Conservation (phyloP, 345 rosid genomes). For the Microthlaspi erraticum region DNA sequence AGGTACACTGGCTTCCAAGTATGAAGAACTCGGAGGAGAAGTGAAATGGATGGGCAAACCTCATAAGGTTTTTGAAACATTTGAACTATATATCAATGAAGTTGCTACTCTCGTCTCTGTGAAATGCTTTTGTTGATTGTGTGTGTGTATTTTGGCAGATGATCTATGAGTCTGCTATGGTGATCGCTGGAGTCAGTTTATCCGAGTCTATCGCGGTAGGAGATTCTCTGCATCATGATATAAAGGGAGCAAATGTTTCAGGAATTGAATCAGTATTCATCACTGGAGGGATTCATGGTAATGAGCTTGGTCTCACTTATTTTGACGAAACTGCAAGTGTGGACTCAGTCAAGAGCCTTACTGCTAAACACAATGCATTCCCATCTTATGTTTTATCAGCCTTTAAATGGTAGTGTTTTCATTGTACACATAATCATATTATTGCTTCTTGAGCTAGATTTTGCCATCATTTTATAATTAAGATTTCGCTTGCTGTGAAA, state of each 20-base stretch:
- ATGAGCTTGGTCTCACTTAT: constrained; percentile 70
- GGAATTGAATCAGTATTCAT: constrained; percentile 75
- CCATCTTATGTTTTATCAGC: constrained; percentile 77
- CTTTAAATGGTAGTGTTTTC: constrained; percentile 60
- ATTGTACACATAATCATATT: constrained; percentile 10
- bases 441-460: constrained; percentile 15
- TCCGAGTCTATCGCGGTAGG: constrained; percentile 76
- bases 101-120: constrained; percentile 7
- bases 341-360: constrained; percentile 62
- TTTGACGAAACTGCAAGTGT: constrained; percentile 66
- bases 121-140: background rate
- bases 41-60: constrained; percentile 99
- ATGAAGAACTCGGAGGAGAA: constrained; percentile 88
- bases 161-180: constrained; percentile 81
- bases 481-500: background rate
- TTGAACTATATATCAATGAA: background rate
- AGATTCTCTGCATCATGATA: constrained; percentile 91
- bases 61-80: constrained; percentile 59
- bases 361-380: constrained; percentile 63
- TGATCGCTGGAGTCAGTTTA: constrained; percentile 60
- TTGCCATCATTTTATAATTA: constrained; percentile 2
- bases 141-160: constrained; percentile 50
- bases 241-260: constrained; percentile 83
- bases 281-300: constrained; percentile 81
- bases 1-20: constrained; percentile 85